Base-by-base conservation (phyloP, 208 protist species). In the Leishmania tropica region DNA sequence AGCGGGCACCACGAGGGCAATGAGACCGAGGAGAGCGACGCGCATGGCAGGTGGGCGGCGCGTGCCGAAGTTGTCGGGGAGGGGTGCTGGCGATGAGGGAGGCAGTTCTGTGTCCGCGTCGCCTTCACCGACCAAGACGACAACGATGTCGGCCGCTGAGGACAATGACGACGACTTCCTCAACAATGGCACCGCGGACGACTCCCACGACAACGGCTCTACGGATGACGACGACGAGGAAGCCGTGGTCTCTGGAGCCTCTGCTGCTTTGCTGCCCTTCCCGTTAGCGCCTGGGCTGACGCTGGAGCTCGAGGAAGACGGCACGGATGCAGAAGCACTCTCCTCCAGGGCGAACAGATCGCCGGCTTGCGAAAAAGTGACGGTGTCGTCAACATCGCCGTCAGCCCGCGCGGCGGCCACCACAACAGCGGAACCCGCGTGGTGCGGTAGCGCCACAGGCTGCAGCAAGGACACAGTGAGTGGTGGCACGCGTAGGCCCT, bases 1-100 rank as follows among this genome's bases (percentile, higher is more conserved):
- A 4, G 85, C 64, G 13, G 88, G 89, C 53, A 93, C 85, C 35
- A 92, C 47, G 1, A 96, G 81, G 4, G 94, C 79, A 11, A 94
- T 51, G 11, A 96, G 86, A 4, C 84, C 87, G 1, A 84, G 75
- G 1, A 87, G 60, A 53, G 79, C 71, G 58, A 73, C 65, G 72
- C 81, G 80, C 75, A 47, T 42, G 15, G 35, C 15, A 35, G 37
- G 37, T 62, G 53, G 3, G 56, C 28, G 58, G 48, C n/a, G 17
- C 56, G 54, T 21, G 72, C 64, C 5, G 72, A 37, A 10, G 80
- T 80, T 31, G 74, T 81, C 10, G 56, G 79, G 47, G 70, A 53
- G 40, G 35, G 60, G 8, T 64, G 67, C 56, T 47, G 13, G 1
- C 53, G 13, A 40, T 19, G 31, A 40, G 10, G 21, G 3, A 8